Conservation (phyloP, 2,329 filamentous ascomycete genomes). For the Alternaria consortialis region DNA sequence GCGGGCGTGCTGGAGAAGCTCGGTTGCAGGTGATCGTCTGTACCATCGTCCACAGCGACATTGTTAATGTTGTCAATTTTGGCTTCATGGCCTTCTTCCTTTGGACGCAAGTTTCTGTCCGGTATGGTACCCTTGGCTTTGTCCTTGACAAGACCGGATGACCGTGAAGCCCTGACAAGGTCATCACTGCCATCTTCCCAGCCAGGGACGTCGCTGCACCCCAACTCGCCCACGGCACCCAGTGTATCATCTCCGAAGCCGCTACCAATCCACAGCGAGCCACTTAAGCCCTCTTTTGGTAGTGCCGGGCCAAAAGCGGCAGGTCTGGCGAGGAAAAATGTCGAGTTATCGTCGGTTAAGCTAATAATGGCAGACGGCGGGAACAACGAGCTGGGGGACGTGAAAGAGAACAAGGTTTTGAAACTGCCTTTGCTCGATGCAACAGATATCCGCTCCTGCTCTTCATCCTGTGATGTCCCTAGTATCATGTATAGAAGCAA, state of each 20-base stretch:
- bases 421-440: slow-evolving; percentile 46
- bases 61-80: neutral
- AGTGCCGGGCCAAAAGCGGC: slow-evolving; percentile 90
- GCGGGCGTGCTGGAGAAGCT: slow-evolving; percentile 25
- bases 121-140: neutral
- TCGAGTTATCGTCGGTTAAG: slow-evolving; percentile 96
- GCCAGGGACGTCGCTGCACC: slow-evolving; percentile 92
- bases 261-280: slow-evolving; percentile 91
- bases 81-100: slow-evolving; percentile 10
- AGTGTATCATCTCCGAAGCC: slow-evolving; percentile 83
- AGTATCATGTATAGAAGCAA: slow-evolving; percentile 55
- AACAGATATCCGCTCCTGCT: slow-evolving; percentile 21
- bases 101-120: neutral
- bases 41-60: slow-evolving; percentile 71
- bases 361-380: slow-evolving; percentile 95
- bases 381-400: slow-evolving; percentile 82
- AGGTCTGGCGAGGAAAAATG: slow-evolving; percentile 91
- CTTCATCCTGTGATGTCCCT: slow-evolving; percentile 30
- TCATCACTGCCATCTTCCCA: slow-evolving; percentile 69
- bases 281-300: slow-evolving; percentile 79
- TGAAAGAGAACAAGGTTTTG: slow-evolving; percentile 58
- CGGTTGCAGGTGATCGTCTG: slow-evolving; percentile 79
- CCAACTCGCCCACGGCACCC: slow-evolving; percentile 80
- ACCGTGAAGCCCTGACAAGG: slow-evolving; percentile 13
- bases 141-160: slow-evolving; percentile 1